These are phyloP conservation scores for Mimosa bimucronata DNA, from an alignment of 306 rosid genomes.

Conservation along the genomic window DNA sequence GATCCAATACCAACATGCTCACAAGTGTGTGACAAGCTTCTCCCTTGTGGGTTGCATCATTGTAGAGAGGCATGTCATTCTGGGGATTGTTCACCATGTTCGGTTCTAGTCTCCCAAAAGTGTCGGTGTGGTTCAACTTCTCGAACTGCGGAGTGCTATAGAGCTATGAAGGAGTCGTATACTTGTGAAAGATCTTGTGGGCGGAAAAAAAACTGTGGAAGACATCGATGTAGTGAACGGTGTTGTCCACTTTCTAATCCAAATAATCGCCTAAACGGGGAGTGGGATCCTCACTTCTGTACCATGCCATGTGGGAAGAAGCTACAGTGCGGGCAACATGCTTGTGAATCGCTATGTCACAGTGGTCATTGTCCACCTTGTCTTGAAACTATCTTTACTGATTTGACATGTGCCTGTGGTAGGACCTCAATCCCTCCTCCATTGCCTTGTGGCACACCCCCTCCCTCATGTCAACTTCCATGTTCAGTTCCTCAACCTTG, in stretches of 20 bases:
- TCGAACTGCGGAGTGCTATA: slow-evolving; percentile 74
- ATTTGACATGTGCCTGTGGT: slow-evolving; percentile 87
- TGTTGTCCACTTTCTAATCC: slow-evolving; percentile 81
- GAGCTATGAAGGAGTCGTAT: slow-evolving; percentile 54
- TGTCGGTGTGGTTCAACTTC: slow-evolving; percentile 83
- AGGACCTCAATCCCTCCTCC: slow-evolving; percentile 90
- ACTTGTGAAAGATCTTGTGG: slow-evolving; percentile 89
- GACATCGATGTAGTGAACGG: slow-evolving; percentile 86
- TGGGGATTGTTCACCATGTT: slow-evolving; percentile 83
- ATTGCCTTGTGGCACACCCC: slow-evolving; percentile 81
- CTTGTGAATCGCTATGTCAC: slow-evolving; percentile 82
- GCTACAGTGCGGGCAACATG: slow-evolving; percentile 90
- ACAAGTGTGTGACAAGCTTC: slow-evolving; percentile 63
- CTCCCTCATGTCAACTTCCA: slow-evolving; percentile 86
- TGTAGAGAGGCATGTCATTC: slow-evolving; percentile 76
- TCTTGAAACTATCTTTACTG: slow-evolving; percentile 89
- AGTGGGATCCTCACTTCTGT: slow-evolving; percentile 93
- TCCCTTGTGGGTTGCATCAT: slow-evolving; percentile 63
- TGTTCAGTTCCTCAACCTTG: slow-evolving; percentile 88
- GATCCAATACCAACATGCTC: slow-evolving; percentile 89
- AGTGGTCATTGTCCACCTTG: slow-evolving; percentile 96
- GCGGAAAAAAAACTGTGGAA: slow-evolving; percentile 87
- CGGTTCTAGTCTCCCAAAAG: slow-evolving; percentile 69
- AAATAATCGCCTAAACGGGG: slow-evolving; percentile 42
- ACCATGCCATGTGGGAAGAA: slow-evolving; percentile 83